Base-by-base conservation (phyloP, 2,329 filamentous ascomycete species). In the Ascochyta fabae region DNA sequence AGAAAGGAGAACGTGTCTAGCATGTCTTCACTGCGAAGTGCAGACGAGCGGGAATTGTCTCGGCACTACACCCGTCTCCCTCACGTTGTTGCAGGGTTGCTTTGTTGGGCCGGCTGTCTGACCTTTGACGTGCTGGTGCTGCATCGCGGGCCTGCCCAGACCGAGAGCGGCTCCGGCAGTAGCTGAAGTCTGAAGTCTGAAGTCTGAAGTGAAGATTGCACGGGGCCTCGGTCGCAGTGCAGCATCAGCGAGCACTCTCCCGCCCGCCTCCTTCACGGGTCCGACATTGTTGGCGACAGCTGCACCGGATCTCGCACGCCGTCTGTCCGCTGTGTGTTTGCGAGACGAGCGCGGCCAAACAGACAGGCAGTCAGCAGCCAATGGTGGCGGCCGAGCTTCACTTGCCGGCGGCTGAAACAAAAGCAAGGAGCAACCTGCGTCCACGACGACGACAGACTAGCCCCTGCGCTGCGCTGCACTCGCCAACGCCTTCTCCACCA, bases 351-450 rank as follows among this genome's bases (percentile, higher is more conserved):
- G 33, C 59, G 46, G 52, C 47, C 57, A 68, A 69, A 65, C 68
- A 65, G n/a, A 57, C 39, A 56, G 50, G 59, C 53, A 42, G 38
- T 36, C 56, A 48, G 36, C 46, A 53, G 56, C 71, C 70, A 70
- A 39, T 71, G 47, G 66, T 36, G 42, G 61, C 51, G 58, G 48
- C 48, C 46, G 38, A 59, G 48, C 49, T 53, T 59, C 53, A 53
- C 62, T 62, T 58, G 54, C 62, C 64, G 66, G 50, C 60, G 56
- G 62, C 71, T 74, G 71, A 74, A 74, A 74, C 71, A 56, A 61
- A 62, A 40, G 62, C 69, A 72, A 59, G 70, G 71, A 62, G 65
- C 70, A 51, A 59, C 56, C 60, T 65, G 66, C 67, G 68, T 63
- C 60, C 58, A 58, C 53, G 57, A 51, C 60, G 52, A 60, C 62